phyloP scores from a whole-genome alignment of 352 stramenopile species.

The Globisporangium iwayamae region DNA sequence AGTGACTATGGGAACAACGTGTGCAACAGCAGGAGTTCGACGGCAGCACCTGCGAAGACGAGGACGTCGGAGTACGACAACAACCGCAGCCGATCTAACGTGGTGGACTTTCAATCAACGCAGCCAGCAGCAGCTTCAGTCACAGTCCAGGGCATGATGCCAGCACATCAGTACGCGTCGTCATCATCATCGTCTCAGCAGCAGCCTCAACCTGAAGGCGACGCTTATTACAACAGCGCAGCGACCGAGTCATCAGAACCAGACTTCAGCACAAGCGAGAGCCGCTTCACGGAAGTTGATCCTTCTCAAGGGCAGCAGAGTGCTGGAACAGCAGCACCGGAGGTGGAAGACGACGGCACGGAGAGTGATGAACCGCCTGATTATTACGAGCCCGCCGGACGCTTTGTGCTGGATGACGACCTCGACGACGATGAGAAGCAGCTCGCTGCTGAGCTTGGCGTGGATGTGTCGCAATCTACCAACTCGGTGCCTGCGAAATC shows the following conservation, averaged over 20 bases:
- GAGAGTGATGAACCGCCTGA: constrained; percentile 1
- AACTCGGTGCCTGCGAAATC: not conserved
- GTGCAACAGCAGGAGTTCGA: not conserved
- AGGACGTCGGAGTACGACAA: not conserved
- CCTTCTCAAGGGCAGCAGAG: not conserved
- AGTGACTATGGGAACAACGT: not conserved
- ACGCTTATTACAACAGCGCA: not conserved
- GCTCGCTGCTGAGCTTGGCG: not conserved
- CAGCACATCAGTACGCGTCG: not conserved
- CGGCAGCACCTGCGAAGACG: not conserved
- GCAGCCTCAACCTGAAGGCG: not conserved
- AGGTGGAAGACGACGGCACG: not conserved
- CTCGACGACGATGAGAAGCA: not conserved
- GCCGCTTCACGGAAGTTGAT: constrained; percentile 2
- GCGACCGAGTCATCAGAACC: not conserved
- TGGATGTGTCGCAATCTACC: not conserved
- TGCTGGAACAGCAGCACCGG: not conserved
- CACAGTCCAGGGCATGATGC: not conserved
- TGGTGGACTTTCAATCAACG: not conserved
- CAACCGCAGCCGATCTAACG: not conserved
- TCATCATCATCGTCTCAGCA: constrained; percentile 1
- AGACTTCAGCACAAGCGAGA: not conserved
- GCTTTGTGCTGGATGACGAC: not conserved
- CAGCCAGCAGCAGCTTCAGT: not conserved
- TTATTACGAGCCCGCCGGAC: not conserved